Base-by-base conservation (phyloP, 139 green algal species). In the Coccomyxa sp. region DNA sequence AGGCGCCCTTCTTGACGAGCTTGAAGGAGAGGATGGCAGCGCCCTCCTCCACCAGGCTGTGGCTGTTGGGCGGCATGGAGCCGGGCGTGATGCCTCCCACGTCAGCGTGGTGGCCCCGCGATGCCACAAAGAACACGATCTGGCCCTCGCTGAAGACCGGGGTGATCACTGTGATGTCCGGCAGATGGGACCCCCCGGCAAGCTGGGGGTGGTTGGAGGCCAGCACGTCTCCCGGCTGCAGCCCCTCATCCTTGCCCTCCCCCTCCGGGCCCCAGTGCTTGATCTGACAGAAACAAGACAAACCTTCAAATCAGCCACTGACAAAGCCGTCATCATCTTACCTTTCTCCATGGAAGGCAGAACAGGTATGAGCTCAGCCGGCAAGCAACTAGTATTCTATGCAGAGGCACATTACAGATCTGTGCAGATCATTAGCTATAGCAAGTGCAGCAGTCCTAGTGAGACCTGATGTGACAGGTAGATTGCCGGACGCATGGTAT, bases 141-240 rank as follows among this genome's bases (percentile, higher is more conserved):
- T 87, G 14, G 41, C 86, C 87, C 3, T 76, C 40, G 10, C 86
- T 79, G 70, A 94, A 97, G 34, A 99, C 95, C 10, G 96, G 96
- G 7, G 96, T 99, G 81, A 99, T 95, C 68, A 98, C 96, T 5
- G 96, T 99, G 85, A 99, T 98, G 92, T 99, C 96, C 0, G 96
- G 96, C 69, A 99, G 88, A 87, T 99, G 96, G 76, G 83, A 94
- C 41, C 96, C 96, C 9, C 96, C 96, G 34, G 95, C 94, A 10
- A 92, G 83, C 81, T 96, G 89, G 0, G 96, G 96, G 86, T 99
- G 94, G 87, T 99, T 99, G 80, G 87, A 91, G 35, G 97, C 85
- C 75, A 98, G 83, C 73, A 98, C 95, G 74, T 99, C 96, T 9
- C 96, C 96, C 78, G 94, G 81, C 22, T 88, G 50, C 39, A 87